phyloP scores from a whole-genome alignment of 1,284 basidiomycete species.

The Sporisorium sorghi region DNA sequence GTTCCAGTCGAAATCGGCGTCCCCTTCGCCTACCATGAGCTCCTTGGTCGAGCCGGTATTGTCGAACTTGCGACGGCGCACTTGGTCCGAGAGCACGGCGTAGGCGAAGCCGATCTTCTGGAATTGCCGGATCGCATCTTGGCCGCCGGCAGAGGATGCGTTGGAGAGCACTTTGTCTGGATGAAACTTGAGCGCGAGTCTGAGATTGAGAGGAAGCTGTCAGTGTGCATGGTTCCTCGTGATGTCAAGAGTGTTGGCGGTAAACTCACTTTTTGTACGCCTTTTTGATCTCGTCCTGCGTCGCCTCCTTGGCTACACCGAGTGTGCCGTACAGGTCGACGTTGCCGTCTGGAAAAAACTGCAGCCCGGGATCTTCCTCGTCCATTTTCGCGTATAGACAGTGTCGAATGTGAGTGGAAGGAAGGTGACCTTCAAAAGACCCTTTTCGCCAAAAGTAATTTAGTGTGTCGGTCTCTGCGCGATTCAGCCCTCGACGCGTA shows the following conservation, averaged over 20 bases:
- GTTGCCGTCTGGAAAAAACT: constrained; percentile 66
- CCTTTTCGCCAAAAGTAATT: not conserved
- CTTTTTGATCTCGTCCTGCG: constrained; percentile 61
- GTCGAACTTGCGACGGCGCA: constrained; percentile 62
- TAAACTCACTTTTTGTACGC: constrained; percentile 62
- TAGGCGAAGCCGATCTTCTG: constrained; percentile 68
- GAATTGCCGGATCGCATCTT: constrained; percentile 56
- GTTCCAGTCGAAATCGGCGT: constrained; percentile 68
- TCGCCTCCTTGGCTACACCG: constrained; percentile 49
- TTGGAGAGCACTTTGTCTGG: constrained; percentile 65
- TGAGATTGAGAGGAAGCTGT: constrained; percentile 3
- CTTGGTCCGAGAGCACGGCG: constrained; percentile 63
- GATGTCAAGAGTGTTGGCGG: not conserved
- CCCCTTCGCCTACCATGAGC: constrained; percentile 60
- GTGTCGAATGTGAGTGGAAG: constrained; percentile 3
- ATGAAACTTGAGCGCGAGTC: constrained; percentile 66
- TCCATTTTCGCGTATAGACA: constrained; percentile 50
- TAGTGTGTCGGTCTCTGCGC: constrained; percentile 16
- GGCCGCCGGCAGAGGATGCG: constrained; percentile 22
- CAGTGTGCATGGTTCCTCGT: not conserved
- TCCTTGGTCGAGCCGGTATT: constrained; percentile 64
- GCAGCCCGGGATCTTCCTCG: constrained; percentile 62
- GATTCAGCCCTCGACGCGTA: constrained; percentile 32
- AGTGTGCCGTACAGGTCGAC: constrained; percentile 67
- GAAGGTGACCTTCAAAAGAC: not conserved